A percentile compares a stretch with the other conserved stretches of the same genome.
Conservation (phyloP, 495 filamentous ascomycete genomes). For the Usnea hakonensis region DNA sequence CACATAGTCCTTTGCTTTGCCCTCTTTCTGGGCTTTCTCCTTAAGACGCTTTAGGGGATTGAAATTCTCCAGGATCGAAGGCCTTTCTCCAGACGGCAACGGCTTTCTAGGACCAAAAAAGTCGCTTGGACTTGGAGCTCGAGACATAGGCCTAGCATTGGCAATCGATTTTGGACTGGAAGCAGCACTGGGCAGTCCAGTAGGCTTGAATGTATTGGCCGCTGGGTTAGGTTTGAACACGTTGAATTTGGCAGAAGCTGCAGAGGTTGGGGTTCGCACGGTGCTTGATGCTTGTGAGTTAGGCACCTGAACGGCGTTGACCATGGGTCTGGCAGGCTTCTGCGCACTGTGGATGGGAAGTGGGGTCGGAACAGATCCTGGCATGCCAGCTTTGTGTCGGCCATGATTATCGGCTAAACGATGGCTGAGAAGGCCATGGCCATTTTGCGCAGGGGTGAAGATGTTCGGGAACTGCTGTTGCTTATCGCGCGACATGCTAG, state of each 20-base stretch:
- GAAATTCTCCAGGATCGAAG: constrained; percentile 58
- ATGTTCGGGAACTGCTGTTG: constrained; percentile 39
- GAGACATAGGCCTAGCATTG: constrained; percentile 43
- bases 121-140: constrained; percentile 40
- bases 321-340: constrained; percentile 42
- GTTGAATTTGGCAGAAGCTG: constrained; percentile 63
- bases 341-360: constrained; percentile 48
- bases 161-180: constrained; percentile 57
- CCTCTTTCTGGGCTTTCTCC: constrained; percentile 40
- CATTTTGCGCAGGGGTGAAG: constrained; percentile 27
- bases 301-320: constrained; percentile 34
- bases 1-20: constrained; percentile 40
- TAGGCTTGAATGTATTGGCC: constrained; percentile 71
- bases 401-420: constrained; percentile 50
- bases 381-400: constrained; percentile 45
- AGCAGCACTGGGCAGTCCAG: constrained; percentile 48
- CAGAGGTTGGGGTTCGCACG: constrained; percentile 42
- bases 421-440: constrained; percentile 43
- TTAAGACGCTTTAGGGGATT: constrained; percentile 69
- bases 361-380: constrained; percentile 41
- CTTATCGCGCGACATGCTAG: constrained; percentile 19
- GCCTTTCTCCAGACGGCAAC: constrained; percentile 42
- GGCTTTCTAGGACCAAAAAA: constrained; percentile 60
- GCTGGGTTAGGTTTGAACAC: constrained; percentile 78
- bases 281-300: constrained; percentile 36